Conservation (phyloP, 768 basidiomycete genomes). For the Tricholoma furcatifolium region DNA sequence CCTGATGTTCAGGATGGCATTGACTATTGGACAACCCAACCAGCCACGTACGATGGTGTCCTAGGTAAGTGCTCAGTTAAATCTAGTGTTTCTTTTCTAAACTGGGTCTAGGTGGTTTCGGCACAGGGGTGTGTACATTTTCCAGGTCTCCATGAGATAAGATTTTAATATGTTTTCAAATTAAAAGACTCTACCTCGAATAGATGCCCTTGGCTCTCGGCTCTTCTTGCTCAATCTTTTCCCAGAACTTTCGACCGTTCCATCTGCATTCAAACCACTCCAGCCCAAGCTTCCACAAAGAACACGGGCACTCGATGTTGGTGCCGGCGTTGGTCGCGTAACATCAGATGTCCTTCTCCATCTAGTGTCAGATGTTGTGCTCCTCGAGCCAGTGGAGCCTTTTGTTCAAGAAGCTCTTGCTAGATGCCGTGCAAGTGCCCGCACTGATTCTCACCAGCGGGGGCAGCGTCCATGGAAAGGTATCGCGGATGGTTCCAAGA, state of each 20-base stretch:
- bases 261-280: conserved; percentile 66
- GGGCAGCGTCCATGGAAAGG: conserved; percentile 58
- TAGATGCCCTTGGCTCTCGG: conserved; percentile 89
- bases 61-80: conserved; percentile 50
- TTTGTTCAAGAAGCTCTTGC: conserved; percentile 75
- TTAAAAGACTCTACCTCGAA: conserved; percentile 76
- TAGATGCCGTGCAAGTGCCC: conserved; percentile 33
- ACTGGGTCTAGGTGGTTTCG: conserved; percentile 34
- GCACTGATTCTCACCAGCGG: conserved; percentile 16
- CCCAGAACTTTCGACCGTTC: conserved; percentile 75
- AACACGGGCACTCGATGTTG: conserved; percentile 85
- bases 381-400: conserved; percentile 82
- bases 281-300: conserved; percentile 25
- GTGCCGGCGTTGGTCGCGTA: conserved; percentile 92
- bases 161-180: conserved; percentile 18
- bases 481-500: conserved; percentile 58
- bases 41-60: conserved; percentile 84
- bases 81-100: background rate
- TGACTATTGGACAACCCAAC: conserved; percentile 81
- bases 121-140: conserved; percentile 43
- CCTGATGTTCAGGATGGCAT: conserved; percentile 77
- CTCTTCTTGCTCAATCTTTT: conserved; percentile 81
- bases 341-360: conserved; percentile 87
- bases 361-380: conserved; percentile 82
- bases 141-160: background rate